These are phyloP conservation scores for Larix kaempferi DNA, from an alignment of 75 land plant genomes.

Conservation along the genomic window DNA sequence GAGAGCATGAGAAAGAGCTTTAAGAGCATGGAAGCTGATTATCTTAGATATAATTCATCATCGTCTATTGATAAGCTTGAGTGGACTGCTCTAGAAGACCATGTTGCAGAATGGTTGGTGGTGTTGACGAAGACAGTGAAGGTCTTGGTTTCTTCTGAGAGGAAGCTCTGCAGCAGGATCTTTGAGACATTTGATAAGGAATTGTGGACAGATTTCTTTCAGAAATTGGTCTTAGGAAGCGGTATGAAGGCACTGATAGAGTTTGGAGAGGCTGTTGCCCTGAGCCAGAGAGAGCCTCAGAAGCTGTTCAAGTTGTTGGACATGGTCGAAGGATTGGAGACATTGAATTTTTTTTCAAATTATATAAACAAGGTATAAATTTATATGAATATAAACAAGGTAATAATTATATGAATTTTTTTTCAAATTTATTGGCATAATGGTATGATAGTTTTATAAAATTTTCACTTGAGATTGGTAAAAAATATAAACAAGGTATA, in stretches of 20 bases:
- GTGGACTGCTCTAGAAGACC: conserved; percentile 14
- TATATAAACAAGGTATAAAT: too few species aligned
- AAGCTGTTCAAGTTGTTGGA: conserved; percentile 21
- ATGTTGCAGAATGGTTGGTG: conserved; percentile 6
- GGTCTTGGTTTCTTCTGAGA: conserved; percentile 12
- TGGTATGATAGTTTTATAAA: too few species aligned
- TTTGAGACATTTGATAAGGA: conserved; percentile 2
- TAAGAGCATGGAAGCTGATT: conserved; percentile 2
- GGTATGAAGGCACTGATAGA: neutral
- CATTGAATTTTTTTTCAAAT: too few species aligned
- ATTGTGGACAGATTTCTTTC: neutral
- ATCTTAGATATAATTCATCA: neutral
- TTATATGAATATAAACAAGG: too few species aligned
- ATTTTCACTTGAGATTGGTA: too few species aligned
- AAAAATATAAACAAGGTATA: too few species aligned
- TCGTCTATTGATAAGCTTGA: neutral
- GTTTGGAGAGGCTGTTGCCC: conserved; percentile 14
- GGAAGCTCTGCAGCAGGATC: conserved; percentile 8
- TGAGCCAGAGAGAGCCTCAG: conserved; percentile 11
- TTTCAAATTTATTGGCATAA: too few species aligned
- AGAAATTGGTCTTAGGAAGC: neutral
- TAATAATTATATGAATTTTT: too few species aligned
- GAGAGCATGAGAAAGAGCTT: conserved; percentile 8
- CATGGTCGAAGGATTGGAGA: conserved; percentile 11
- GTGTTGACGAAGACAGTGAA: conserved; percentile 3